A percentile compares a stretch with the other conserved stretches of the same genome.
Evolutionary conservation across 306 rosid species (phyloP).

Genomic region (Fragaria nilgerrensis): DNA sequence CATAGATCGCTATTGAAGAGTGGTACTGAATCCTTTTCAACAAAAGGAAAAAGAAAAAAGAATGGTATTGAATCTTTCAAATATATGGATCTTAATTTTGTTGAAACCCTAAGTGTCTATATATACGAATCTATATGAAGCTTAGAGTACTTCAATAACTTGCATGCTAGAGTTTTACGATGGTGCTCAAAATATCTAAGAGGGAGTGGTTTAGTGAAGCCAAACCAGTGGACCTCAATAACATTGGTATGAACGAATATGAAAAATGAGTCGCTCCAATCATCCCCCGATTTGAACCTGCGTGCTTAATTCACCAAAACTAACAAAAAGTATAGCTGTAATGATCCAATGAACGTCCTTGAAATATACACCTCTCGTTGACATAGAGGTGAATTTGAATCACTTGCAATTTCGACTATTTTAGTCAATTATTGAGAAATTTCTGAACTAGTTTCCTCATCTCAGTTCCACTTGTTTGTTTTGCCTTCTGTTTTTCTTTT

Average conservation of each 20-base stretch:
- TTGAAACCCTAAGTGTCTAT: neutral
- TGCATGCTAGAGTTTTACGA: neutral
- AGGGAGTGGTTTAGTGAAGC: neutral
- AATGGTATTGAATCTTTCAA: no score
- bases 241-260: conserved; percentile 6
- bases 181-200: neutral
- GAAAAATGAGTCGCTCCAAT: neutral
- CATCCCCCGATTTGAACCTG: neutral
- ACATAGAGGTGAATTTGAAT: neutral
- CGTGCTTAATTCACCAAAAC: neutral
- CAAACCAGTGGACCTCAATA: neutral
- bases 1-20: neutral
- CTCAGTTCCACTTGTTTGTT: conserved; percentile 4
- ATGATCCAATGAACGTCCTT: neutral
- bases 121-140: neutral
- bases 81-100: neutral
- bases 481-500: neutral
- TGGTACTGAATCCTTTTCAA: neutral
- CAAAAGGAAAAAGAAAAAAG: no score
- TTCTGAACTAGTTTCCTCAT: neutral
- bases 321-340: neutral
- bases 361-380: neutral
- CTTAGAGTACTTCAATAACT: neutral
- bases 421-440: neutral
- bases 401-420: neutral